Conservation (phyloP, 192 early-diverging fungal genomes). For the Glomus cerebriforme region DNA sequence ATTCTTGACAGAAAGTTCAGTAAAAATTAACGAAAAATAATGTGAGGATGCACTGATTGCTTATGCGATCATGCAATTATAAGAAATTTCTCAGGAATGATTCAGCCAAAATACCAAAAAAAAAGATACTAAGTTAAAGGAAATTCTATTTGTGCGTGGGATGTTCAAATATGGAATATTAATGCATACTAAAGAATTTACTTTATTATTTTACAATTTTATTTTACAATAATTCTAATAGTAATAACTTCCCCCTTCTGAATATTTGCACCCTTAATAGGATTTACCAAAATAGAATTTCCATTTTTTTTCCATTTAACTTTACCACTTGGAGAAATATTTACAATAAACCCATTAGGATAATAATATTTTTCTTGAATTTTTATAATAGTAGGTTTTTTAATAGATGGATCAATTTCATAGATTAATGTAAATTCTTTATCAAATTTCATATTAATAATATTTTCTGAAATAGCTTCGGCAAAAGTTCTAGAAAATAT, state of each 20-base stretch:
- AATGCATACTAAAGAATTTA: too few species aligned
- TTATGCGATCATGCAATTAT: too few species aligned
- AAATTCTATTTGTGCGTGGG: too few species aligned
- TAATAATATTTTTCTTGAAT: neutral
- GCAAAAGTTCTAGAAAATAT: neutral
- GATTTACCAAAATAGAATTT: neutral
- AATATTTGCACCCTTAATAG: neutral
- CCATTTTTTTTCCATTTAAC: neutral
- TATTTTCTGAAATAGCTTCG: neutral
- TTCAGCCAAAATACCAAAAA: too few species aligned
- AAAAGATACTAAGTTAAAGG: too few species aligned
- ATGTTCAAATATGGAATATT: too few species aligned
- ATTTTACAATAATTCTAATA: neutral
- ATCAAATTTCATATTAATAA: neutral
- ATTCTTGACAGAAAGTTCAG: too few species aligned
- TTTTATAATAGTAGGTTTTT: neutral
- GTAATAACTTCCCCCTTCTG: neutral
- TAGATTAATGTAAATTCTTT: neutral
- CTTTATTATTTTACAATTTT: too few species aligned
- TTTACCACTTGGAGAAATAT: neutral
- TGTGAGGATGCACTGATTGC: too few species aligned
- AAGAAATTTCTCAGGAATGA: too few species aligned
- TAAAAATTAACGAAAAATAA: too few species aligned
- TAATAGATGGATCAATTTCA: neutral
- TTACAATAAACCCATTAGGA: neutral